Conservation (phyloP, 83 land plant species). For the Diphasiastrum complanatum region DNA sequence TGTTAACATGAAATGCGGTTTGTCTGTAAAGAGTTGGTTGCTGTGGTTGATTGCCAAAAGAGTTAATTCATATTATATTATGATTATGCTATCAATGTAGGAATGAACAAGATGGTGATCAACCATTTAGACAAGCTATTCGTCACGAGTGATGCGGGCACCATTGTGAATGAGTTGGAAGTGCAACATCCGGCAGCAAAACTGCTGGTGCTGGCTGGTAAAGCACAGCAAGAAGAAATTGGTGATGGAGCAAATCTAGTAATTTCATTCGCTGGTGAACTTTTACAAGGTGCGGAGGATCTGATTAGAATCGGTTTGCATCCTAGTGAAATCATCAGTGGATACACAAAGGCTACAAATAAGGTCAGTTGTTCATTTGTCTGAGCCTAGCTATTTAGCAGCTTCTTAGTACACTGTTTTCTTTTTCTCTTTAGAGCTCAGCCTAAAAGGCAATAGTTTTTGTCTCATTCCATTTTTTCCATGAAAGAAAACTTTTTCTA, state of each 20-base stretch:
- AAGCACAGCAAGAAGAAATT: constrained; percentile 96
- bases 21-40: not conserved
- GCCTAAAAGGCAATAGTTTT: too few species aligned
- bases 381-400: too few species aligned
- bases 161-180: constrained; percentile 92
- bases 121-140: constrained; percentile 98
- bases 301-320: constrained; percentile 92
- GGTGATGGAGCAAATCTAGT: constrained; percentile 97
- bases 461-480: too few species aligned
- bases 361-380: constrained; percentile 35
- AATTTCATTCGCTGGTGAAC: constrained; percentile 90
- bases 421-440: too few species aligned
- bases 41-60: not conserved
- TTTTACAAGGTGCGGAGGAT: constrained; percentile 90
- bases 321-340: constrained; percentile 93
- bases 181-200: constrained; percentile 99
- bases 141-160: constrained; percentile 97
- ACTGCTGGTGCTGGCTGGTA: constrained; percentile 81
- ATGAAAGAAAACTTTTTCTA: too few species aligned
- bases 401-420: too few species aligned
- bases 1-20: not conserved
- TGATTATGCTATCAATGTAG: constrained; percentile 38
- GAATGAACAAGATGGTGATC: constrained; percentile 99
- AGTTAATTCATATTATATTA: not conserved
- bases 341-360: constrained; percentile 69